Percentiles rank a stretch among this genome's conserved stretches.
Conservation (phyloP, 2,329 filamentous ascomycete species). For the Alternaria sp. region DNA sequence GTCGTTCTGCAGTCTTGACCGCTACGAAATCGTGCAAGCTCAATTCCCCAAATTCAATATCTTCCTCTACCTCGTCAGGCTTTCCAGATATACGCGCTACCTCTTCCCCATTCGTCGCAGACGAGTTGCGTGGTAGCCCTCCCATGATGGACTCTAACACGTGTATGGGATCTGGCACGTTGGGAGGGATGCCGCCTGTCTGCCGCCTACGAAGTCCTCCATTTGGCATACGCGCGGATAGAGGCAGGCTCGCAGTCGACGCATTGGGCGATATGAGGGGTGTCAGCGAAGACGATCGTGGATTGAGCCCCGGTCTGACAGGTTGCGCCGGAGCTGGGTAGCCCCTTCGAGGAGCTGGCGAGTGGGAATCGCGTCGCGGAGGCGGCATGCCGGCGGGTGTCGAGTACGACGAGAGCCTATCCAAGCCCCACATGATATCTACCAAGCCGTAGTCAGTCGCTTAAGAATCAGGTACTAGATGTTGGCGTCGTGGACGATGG, state of each 20-base stretch:
- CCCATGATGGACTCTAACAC: constrained; percentile 71
- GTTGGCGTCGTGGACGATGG: neutral
- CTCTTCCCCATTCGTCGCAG: constrained; percentile 19
- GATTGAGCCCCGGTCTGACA: constrained; percentile 72
- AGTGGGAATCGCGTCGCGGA: constrained; percentile 72
- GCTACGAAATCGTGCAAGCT: constrained; percentile 77
- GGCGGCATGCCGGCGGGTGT: constrained; percentile 70
- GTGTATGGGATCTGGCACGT: constrained; percentile 74
- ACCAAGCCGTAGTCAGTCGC: neutral
- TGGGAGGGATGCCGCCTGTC: constrained; percentile 58
- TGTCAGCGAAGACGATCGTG: constrained; percentile 75
- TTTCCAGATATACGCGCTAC: constrained; percentile 49
- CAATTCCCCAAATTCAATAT: constrained; percentile 81
- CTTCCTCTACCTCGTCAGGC: constrained; percentile 63
- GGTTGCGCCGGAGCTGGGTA: constrained; percentile 74
- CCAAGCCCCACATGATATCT: constrained; percentile 78
- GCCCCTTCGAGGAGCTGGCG: constrained; percentile 75
- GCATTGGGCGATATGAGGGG: constrained; percentile 78
- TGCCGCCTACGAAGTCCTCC: constrained; percentile 73
- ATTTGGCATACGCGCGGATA: constrained; percentile 71
- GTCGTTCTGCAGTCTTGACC: constrained; percentile 42
- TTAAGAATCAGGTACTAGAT: neutral
- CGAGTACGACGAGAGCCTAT: constrained; percentile 79
- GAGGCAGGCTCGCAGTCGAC: constrained; percentile 78
- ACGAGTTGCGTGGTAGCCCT: constrained; percentile 42